Conservation (phyloP, 2,329 filamentous ascomycete species). For the Diaporthe aspalathi region DNA sequence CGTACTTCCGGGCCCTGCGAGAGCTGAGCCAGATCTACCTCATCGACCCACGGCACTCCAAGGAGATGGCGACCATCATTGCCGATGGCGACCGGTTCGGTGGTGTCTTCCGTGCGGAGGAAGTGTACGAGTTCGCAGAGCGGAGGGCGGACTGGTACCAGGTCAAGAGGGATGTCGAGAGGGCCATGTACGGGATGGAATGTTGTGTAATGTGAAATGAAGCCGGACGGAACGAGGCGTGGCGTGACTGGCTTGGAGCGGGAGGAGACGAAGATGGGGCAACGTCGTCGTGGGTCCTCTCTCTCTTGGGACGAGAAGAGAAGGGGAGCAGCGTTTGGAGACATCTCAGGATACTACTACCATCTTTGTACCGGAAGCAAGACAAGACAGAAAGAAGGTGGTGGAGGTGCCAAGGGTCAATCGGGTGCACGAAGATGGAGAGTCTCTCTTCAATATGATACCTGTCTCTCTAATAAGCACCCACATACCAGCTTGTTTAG, state of each 20-base stretch:
- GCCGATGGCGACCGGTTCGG: slow-evolving; percentile 90
- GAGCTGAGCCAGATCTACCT: slow-evolving; percentile 97
- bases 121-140: slow-evolving; percentile 98
- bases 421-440: neutral
- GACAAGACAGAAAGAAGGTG: neutral
- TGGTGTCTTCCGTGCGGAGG: slow-evolving; percentile 93
- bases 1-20: slow-evolving; percentile 91
- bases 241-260: neutral
- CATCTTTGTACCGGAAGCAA: neutral
- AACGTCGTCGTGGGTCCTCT: neutral
- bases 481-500: neutral
- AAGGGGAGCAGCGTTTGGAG: neutral
- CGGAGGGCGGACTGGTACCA: slow-evolving; percentile 94
- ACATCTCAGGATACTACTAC: neutral
- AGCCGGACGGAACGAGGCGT: neutral
- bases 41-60: slow-evolving; percentile 86
- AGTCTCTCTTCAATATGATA: neutral
- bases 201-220: slow-evolving; percentile 80
- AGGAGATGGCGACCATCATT: slow-evolving; percentile 95
- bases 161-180: slow-evolving; percentile 88
- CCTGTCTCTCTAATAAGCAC: slow-evolving; percentile 7
- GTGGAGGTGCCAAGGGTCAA: neutral
- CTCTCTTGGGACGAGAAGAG: neutral
- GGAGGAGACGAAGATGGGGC: neutral
- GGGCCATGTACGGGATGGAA: slow-evolving; percentile 96